phyloP scores from a whole-genome alignment of 441 rosid genomes.

The Croton setiger region DNA sequence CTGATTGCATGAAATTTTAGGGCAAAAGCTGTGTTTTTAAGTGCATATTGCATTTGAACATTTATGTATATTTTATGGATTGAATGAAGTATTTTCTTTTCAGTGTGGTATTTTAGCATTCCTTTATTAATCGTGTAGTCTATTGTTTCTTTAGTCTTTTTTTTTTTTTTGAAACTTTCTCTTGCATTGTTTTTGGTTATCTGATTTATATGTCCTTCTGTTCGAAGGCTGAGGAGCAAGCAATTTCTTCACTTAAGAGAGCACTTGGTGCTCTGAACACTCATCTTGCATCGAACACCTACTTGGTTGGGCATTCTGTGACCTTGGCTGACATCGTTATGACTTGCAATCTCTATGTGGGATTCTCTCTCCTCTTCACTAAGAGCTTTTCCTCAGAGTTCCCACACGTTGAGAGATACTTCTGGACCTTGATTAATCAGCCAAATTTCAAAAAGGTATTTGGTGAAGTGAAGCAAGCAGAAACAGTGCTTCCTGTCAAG shows the following conservation, averaged over 20 bases:
- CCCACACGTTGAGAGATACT: conserved; percentile 96
- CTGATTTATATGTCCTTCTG: background rate
- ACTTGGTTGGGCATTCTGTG: conserved; percentile 74
- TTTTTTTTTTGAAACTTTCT: background rate
- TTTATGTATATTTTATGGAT: too few species aligned
- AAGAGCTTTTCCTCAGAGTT: conserved; percentile 77
- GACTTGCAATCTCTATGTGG: conserved; percentile 65
- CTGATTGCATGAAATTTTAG: background rate
- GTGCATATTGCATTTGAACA: background rate
- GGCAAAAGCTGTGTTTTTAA: background rate
- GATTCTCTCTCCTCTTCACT: conserved; percentile 50
- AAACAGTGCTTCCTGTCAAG: conserved; percentile 56
- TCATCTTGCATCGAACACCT: conserved; percentile 70
- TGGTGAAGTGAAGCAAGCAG: conserved; percentile 79
- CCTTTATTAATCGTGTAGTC: background rate
- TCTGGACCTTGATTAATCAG: conserved; percentile 94
- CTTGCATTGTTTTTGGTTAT: background rate
- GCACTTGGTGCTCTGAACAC: conserved; percentile 66
- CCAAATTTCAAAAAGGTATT: conserved; percentile 76
- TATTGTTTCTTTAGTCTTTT: background rate
- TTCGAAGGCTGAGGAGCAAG: conserved; percentile 72
- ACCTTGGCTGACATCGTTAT: conserved; percentile 78
- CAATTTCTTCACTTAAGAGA: conserved; percentile 70
- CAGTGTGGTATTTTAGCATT: too few species aligned
- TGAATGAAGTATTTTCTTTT: background rate